Conservation (phyloP, 441 rosid species). For the Populus hybrid region DNA sequence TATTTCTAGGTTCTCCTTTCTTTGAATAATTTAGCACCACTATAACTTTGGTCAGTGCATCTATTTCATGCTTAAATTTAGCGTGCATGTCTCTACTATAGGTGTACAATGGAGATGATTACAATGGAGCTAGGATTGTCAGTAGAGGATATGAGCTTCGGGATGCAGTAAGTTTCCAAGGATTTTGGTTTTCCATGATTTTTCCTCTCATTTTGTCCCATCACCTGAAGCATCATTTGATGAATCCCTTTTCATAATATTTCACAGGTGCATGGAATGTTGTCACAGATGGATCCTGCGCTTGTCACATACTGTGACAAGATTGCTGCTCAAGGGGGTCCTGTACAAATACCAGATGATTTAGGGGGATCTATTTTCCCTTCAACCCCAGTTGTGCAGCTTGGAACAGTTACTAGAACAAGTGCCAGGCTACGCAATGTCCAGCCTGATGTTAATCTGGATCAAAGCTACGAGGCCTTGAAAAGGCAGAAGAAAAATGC, state of each 20-base stretch:
- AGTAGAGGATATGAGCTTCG: slow-evolving; percentile 93
- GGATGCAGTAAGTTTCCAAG: slow-evolving; percentile 61
- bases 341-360: slow-evolving; percentile 70
- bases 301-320: slow-evolving; percentile 84
- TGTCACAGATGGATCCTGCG: slow-evolving; percentile 98
- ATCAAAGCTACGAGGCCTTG: slow-evolving; percentile 66
- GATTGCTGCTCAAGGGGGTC: slow-evolving; percentile 90
- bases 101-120: slow-evolving; percentile 94
- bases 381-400: slow-evolving; percentile 71
- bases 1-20: neutral
- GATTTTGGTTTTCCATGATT: no score
- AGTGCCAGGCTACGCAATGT: slow-evolving; percentile 96
- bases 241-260: neutral
- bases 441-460: slow-evolving; percentile 78
- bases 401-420: slow-evolving; percentile 68
- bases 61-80: neutral
- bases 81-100: slow-evolving; percentile 20
- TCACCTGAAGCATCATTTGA: neutral
- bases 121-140: slow-evolving; percentile 91
- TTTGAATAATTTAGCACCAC: neutral
- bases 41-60: neutral
- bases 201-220: neutral
- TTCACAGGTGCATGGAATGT: slow-evolving; percentile 90
- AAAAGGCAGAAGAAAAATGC: slow-evolving; percentile 71
- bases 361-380: slow-evolving; percentile 62